Percentiles rank a stretch among this genome's conserved stretches.
Evolutionary conservation across 2,329 filamentous ascomycete species (phyloP).

Genomic region (Aspergillus calidoustus): DNA sequence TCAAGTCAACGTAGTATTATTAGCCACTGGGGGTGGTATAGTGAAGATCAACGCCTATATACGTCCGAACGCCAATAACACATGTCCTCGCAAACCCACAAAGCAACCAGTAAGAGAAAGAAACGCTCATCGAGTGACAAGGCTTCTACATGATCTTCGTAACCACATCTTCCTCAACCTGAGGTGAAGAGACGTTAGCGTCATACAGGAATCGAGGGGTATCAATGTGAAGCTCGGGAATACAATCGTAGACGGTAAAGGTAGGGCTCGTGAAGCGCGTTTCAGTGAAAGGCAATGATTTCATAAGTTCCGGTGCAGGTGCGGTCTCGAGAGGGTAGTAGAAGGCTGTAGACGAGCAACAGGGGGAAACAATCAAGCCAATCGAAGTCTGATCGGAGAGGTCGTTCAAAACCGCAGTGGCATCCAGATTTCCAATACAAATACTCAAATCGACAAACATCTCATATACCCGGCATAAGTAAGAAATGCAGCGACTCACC

Average conservation of each 20-base stretch:
- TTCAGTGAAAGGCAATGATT: not conserved
- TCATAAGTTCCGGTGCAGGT: not conserved
- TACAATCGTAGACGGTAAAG: not conserved
- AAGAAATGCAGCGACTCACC: slow-evolving; percentile 65
- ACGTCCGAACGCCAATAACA: slow-evolving; percentile 32
- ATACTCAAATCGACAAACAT: not conserved
- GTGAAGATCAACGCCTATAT: slow-evolving; percentile 36
- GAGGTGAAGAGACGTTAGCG: slow-evolving; percentile 52
- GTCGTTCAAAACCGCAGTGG: not conserved
- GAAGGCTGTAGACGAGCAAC: not conserved
- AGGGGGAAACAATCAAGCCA: not conserved
- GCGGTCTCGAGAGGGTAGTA: not conserved
- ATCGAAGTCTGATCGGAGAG: not conserved
- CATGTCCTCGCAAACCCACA: slow-evolving; percentile 22
- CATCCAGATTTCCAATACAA: not conserved
- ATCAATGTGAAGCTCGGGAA: not conserved
- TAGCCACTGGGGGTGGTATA: slow-evolving; percentile 31
- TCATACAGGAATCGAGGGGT: not conserved
- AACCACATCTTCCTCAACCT: slow-evolving; percentile 84
- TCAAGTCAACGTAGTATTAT: slow-evolving; percentile 36
- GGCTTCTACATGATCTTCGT: slow-evolving; percentile 79
- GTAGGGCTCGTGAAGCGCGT: not conserved
- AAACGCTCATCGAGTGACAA: slow-evolving; percentile 27
- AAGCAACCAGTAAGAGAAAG: slow-evolving; percentile 26
- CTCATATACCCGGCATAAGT: not conserved